Conservation (phyloP, 2,329 filamentous ascomycete genomes). For the Phyllosticta paracitricarpa region DNA sequence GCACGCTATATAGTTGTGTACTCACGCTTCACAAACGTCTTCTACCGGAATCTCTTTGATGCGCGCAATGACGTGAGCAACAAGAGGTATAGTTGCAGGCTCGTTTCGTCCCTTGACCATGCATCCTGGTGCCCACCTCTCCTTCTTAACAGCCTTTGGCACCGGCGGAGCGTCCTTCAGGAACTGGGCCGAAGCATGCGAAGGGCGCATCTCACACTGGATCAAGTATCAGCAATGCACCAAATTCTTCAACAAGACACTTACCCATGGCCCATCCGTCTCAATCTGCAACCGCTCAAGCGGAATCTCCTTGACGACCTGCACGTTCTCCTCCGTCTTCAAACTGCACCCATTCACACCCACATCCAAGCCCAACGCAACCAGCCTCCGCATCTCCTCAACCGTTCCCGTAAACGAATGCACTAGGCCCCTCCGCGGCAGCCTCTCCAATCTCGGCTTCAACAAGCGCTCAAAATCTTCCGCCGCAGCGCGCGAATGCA, state of each 20-base stretch:
- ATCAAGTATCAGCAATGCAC: neutral
- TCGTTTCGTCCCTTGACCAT: conserved; percentile 97
- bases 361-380: conserved; percentile 32
- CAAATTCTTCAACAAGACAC: neutral
- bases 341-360: conserved; percentile 60
- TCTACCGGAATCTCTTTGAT: conserved; percentile 73
- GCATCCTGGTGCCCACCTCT: conserved; percentile 76
- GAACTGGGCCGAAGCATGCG: conserved; percentile 73
- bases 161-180: conserved; percentile 58
- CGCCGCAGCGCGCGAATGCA: conserved; percentile 84
- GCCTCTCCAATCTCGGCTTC: conserved; percentile 48
- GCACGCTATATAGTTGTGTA: conserved; percentile 13
- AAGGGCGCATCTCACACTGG: conserved; percentile 38
- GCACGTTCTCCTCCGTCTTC: conserved; percentile 86
- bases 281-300: conserved; percentile 82
- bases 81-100: conserved; percentile 72
- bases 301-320: conserved; percentile 69
- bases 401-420: conserved; percentile 32
- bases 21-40: conserved; percentile 71
- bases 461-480: conserved; percentile 72
- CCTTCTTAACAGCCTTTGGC: conserved; percentile 86
- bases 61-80: conserved; percentile 79
- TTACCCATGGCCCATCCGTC: conserved; percentile 84
- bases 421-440: conserved; percentile 57
- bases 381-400: conserved; percentile 31